phyloP scores from a whole-genome alignment of 495 filamentous ascomycete genomes.

The Podospora fimiseda region DNA sequence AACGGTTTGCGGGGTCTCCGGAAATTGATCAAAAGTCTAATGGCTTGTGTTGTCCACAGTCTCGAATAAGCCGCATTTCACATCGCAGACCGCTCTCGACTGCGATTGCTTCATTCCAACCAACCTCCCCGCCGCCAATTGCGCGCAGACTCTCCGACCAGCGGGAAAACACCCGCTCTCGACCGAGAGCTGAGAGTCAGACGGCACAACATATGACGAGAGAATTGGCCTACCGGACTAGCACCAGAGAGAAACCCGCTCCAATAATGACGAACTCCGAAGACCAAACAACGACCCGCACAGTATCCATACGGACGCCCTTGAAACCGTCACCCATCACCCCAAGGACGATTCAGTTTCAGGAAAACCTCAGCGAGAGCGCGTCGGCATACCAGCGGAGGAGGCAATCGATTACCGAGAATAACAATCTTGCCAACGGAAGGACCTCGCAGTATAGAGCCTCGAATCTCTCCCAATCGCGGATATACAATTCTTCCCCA shows the following conservation, averaged over 20 bases:
- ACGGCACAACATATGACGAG: slow-evolving; percentile 26
- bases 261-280: slow-evolving; percentile 16
- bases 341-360: slow-evolving; percentile 34
- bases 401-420: slow-evolving; percentile 36
- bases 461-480: slow-evolving; percentile 47
- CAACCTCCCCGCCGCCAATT: slow-evolving; percentile 30
- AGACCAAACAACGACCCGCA: slow-evolving; percentile 10
- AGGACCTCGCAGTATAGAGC: slow-evolving; percentile 45
- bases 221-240: slow-evolving; percentile 19
- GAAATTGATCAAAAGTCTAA: background rate
- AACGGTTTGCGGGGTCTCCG: background rate
- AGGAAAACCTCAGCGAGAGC: slow-evolving; percentile 39
- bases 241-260: slow-evolving; percentile 18
- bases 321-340: slow-evolving; percentile 36
- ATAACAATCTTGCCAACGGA: slow-evolving; percentile 20
- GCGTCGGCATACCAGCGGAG: slow-evolving; percentile 35
- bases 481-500: slow-evolving; percentile 52
- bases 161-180: slow-evolving; percentile 34
- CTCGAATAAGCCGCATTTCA: slow-evolving; percentile 32
- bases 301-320: slow-evolving; percentile 16
- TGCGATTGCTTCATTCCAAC: slow-evolving; percentile 31
- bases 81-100: slow-evolving; percentile 43
- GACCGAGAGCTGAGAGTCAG: slow-evolving; percentile 26
- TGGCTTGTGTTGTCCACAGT: slow-evolving; percentile 22
- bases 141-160: slow-evolving; percentile 42